Base-by-base conservation (phyloP, 805 yeast species). In the Candida coquimbonensis region DNA sequence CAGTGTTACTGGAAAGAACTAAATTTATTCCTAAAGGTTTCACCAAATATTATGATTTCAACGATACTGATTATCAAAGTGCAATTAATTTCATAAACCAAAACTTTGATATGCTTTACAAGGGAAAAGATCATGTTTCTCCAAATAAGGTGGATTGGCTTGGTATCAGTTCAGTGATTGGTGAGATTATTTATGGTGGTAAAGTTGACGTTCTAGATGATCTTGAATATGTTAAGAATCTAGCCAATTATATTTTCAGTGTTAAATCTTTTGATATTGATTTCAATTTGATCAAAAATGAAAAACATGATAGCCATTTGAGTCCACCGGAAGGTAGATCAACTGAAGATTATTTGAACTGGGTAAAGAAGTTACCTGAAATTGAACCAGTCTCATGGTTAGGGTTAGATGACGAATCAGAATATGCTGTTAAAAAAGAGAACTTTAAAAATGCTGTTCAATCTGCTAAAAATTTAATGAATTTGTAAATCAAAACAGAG, bases 11-110 rank as follows among this genome's bases (percentile, higher is more conserved):
- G 33, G 88, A 80, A 49, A 62, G 87, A 44, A 60, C 76, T 42
- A 67, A 83, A 40, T 82, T 72, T 51, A 72, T 70, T 1, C 88
- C 91, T 0, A 57, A 75, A 3, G 87, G 91, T 2, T 85, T 86
- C 63, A 53, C 64, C 1, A 74, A 75, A 51, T 56, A 52, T 9
- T 83, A 87, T 56, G 95, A 85, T 49, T 76, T 89, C 54, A 85
- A 77, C 57, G 87, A 85, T 46, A 63, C 80, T n/a, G 96, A 90
- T 58, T 73, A 82, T 44, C 63, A 66, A 11, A 68, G 78, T 21
- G 81, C 79, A 2, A 51, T 70, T 5, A 56, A 49, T 41, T 66
- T 79, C 17, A 60, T 81, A 41, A 68, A 68, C 36, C 63, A 67
- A 39, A 57, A 75, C 54, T 56, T 81, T n/a, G 54, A 63, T 21